Percentiles rank a stretch among this genome's conserved stretches.
Evolutionary conservation across 2,329 filamentous ascomycete species (phyloP).

Genomic region (Nigrospora osmanthi): DNA sequence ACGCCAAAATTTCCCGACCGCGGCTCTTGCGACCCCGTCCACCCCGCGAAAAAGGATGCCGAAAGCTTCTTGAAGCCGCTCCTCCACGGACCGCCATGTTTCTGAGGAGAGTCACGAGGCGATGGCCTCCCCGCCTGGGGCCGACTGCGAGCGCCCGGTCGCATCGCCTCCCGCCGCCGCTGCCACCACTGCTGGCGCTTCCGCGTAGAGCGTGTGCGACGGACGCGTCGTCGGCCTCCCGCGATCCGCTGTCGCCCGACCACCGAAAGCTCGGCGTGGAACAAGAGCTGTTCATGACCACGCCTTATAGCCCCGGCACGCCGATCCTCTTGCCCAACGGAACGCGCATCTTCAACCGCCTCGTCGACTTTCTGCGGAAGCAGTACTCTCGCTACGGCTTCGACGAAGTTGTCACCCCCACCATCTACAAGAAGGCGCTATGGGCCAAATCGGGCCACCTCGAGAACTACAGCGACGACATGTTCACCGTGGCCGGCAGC

Average conservation of each 20-base stretch:
- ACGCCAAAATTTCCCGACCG: no score
- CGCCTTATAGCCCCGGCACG: constrained; percentile 74
- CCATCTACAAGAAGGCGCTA: constrained; percentile 80
- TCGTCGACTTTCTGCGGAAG: constrained; percentile 72
- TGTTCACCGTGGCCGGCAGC: constrained; percentile 71
- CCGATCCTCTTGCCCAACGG: constrained; percentile 80
- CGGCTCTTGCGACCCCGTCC: no score
- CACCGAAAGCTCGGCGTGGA: constrained; percentile 53
- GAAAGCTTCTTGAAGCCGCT: no score
- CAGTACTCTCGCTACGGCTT: constrained; percentile 84
- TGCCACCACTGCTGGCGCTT: no score
- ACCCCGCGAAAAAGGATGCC: no score
- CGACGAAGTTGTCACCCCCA: constrained; percentile 81
- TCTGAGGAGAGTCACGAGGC: no score
- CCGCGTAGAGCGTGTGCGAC: no score
- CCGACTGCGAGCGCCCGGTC: no score
- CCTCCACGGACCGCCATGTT: no score
- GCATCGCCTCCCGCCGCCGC: no score
- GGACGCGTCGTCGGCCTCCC: no score
- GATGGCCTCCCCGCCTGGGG: no score
- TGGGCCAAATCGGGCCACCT: constrained; percentile 84
- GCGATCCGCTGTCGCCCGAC: constrained; percentile 25
- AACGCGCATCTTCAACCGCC: constrained; percentile 73
- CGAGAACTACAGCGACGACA: constrained; percentile 85
- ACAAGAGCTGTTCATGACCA: constrained; percentile 74